These are phyloP conservation scores for Kalmusia sp. DNA, from an alignment of 2,329 filamentous ascomycete genomes.

Conservation along the genomic window DNA sequence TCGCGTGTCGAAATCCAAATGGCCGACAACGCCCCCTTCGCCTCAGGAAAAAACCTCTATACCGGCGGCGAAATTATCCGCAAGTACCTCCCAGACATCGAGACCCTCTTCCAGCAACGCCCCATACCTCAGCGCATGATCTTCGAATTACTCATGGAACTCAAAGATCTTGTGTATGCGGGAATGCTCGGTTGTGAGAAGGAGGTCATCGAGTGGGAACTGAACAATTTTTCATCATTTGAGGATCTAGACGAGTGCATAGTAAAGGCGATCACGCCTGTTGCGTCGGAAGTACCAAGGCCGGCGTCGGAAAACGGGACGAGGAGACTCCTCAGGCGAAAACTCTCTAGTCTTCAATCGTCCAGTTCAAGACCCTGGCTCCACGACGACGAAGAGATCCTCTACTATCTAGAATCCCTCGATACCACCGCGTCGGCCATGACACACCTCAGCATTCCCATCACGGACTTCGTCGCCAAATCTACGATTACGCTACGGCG, in stretches of 20 bases:
- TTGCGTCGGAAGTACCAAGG: neutral
- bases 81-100: slow-evolving; percentile 40
- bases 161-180: slow-evolving; percentile 39
- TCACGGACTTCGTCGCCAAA: slow-evolving; percentile 41
- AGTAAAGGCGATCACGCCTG: slow-evolving; percentile 28
- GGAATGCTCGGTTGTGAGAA: slow-evolving; percentile 34
- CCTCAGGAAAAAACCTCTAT: slow-evolving; percentile 40
- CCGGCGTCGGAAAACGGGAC: slow-evolving; percentile 3
- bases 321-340: slow-evolving; percentile 25
- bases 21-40: slow-evolving; percentile 43
- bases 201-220: slow-evolving; percentile 40
- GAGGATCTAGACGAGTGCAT: slow-evolving; percentile 42
- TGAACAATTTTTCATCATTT: slow-evolving; percentile 31
- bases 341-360: slow-evolving; percentile 21
- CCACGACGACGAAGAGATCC: slow-evolving; percentile 29
- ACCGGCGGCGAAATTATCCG: slow-evolving; percentile 42
- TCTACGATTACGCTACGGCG: slow-evolving; percentile 38
- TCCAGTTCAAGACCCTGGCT: slow-evolving; percentile 23
- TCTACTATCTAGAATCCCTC: slow-evolving; percentile 42
- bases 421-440: slow-evolving; percentile 40
- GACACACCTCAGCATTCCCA: slow-evolving; percentile 29
- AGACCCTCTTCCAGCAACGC: slow-evolving; percentile 38
- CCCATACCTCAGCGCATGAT: slow-evolving; percentile 43
- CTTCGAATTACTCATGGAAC: slow-evolving; percentile 43
- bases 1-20: slow-evolving; percentile 43